Base-by-base conservation (phyloP, 768 basidiomycete species). In the Leccinellum luteum region DNA sequence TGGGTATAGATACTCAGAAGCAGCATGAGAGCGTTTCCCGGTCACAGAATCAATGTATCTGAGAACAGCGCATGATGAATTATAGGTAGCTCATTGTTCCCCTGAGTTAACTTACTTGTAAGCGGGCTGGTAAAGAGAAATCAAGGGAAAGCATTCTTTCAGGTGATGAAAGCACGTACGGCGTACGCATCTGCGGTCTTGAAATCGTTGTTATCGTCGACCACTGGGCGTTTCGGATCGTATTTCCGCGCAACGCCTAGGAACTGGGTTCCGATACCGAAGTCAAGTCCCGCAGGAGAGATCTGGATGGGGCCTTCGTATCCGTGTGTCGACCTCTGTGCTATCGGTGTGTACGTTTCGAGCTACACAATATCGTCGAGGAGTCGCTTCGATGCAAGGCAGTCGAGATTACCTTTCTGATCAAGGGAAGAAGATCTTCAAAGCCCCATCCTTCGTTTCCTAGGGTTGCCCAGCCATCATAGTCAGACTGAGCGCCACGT, bases 371-470 rank as follows among this genome's bases (percentile, higher is more conserved):
- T 13, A 13, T 82, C 23, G 77, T 52, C 60, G 70, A 23, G 82
- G 79, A 48, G 31, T 71, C 21, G 66, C 4, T 44, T 45, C 15
- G 9, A 9, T 14, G 1, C 0, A 52, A 7, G 0, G 1, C 8
- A 15, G 12, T 2, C 25, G n/a, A 12, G 31, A 52, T 10, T 55
- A 82, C 87, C 78, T 87, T 86, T 60, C 73, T 79, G 25, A 85
- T 60, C 15, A 86, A 71, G 0, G 85, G 85, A 23, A 87, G 78
- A 7, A 89, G 65, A 27, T 82, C 73, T 48, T 75, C 73, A 0
- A 82, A 81, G 7, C 84, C 75, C 87, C 87, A 89, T 2, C 85
- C 86, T 2, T 78, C 68, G 64, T 87, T 86, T 3, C 74, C 75
- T 23, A 81, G 68, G 3, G 73, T 65, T 1, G 48, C 56, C 86